A percentile compares a stretch with the other conserved stretches of the same genome.
phyloP scores from a whole-genome alignment of 1,284 basidiomycete species.

The Dichomitus squalens region DNA sequence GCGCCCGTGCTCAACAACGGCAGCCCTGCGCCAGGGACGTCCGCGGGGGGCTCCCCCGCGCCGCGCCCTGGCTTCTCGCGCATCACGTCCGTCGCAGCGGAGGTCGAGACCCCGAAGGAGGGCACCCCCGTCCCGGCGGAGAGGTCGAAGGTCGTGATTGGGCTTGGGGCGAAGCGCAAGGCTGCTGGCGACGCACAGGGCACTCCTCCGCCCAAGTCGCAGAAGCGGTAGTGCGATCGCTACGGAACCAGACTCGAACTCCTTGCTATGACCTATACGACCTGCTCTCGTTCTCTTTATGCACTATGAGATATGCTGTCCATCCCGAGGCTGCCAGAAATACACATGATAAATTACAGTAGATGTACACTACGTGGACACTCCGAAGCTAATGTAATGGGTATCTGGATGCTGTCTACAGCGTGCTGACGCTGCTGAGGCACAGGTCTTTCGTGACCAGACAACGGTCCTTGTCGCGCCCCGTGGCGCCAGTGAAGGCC shows the following conservation, averaged over 20 bases:
- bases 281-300: background rate
- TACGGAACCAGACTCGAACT: background rate
- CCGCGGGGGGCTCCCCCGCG: slow-evolving; percentile 58
- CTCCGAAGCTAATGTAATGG: background rate
- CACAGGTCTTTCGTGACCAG: slow-evolving; percentile 70
- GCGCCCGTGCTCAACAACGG: slow-evolving; percentile 51
- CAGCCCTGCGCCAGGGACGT: slow-evolving; percentile 45
- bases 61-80: slow-evolving; percentile 78
- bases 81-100: slow-evolving; percentile 52
- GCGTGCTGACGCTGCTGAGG: slow-evolving; percentile 61
- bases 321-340: slow-evolving; percentile 4
- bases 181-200: slow-evolving; percentile 61
- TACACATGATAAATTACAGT: slow-evolving; percentile 16
- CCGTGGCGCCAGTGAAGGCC: slow-evolving; percentile 71
- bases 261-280: background rate
- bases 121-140: slow-evolving; percentile 59
- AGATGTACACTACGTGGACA: slow-evolving; percentile 18
- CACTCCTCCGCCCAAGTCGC: slow-evolving; percentile 46
- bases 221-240: slow-evolving; percentile 26
- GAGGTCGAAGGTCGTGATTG: slow-evolving; percentile 73
- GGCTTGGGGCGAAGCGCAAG: slow-evolving; percentile 77
- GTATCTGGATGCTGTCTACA: slow-evolving; percentile 32
- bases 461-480: slow-evolving; percentile 71
- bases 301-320: background rate
- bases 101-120: slow-evolving; percentile 43